Evolutionary conservation across 225 moss, liverwort and hornwort genomes (phyloP).

Genomic region (Physcomitrellopsis africana): DNA sequence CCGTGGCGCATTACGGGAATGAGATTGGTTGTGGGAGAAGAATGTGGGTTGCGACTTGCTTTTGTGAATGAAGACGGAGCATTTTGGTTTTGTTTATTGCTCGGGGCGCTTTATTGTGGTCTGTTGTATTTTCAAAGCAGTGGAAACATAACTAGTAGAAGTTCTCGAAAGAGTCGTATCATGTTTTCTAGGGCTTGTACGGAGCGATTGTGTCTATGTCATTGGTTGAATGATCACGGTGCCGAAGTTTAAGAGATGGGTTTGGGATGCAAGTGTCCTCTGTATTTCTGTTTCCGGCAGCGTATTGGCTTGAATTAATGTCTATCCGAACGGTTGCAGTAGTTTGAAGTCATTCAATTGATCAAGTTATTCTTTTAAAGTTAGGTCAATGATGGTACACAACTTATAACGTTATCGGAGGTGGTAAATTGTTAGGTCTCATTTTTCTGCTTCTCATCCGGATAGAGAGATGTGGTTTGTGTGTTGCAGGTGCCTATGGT

Average conservation of each 20-base stretch:
- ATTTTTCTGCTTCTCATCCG: not conserved
- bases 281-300: not conserved
- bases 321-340: conserved; percentile 4
- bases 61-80: not conserved
- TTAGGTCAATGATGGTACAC: conserved; percentile 9
- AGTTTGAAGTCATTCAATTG: not conserved
- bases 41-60: not conserved
- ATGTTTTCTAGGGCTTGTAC: conserved; percentile 12
- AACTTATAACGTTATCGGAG: not conserved
- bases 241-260: not conserved
- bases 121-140: not conserved
- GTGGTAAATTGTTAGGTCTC: not conserved
- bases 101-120: conserved; percentile 1
- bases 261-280: not conserved
- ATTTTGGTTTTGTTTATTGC: not conserved
- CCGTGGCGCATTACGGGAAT: not conserved
- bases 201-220: not conserved
- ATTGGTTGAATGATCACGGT: conserved; percentile 8
- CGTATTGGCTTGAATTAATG: conserved; percentile 13
- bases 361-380: too few relatives aligned
- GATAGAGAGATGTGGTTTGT: conserved; percentile 23
- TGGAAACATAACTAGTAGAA: not conserved
- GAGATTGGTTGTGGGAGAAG: conserved; percentile 18
- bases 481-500: conserved; percentile 85
- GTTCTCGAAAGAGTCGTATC: not conserved